Conservation (phyloP, 768 basidiomycete genomes). For the Boletus vermiculosoides region DNA sequence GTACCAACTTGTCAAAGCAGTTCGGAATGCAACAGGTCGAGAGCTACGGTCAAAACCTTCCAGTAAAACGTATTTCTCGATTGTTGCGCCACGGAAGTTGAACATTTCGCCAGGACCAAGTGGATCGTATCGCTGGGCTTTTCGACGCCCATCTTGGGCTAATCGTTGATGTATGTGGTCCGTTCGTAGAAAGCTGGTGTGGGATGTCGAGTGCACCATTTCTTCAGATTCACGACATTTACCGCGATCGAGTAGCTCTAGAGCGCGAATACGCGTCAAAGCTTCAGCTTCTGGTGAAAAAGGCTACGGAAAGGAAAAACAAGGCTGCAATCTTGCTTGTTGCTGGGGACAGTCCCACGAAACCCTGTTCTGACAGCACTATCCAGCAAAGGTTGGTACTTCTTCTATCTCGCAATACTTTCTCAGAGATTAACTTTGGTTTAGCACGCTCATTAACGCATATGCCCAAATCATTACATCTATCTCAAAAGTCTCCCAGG, state of each 20-base stretch:
- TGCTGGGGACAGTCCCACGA: conserved; percentile 67
- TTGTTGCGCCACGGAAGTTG: conserved; percentile 2
- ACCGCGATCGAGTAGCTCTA: conserved; percentile 59
- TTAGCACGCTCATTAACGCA: conserved; percentile 70
- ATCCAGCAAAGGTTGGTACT: conserved; percentile 53
- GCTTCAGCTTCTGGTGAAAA: conserved; percentile 62
- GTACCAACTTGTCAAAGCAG: background rate
- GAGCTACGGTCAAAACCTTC: conserved; percentile 53
- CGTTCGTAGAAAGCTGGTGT: background rate
- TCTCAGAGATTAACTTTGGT: conserved; percentile 15
- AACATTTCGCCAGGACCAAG: conserved; percentile 57
- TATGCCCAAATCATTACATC: conserved; percentile 67
- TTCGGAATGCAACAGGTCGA: conserved; percentile 18
- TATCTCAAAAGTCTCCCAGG: conserved; percentile 58
- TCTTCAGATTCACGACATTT: conserved; percentile 67
- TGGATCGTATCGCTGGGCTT: conserved; percentile 55
- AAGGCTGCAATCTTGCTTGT: conserved; percentile 55
- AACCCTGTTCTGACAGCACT: conserved; percentile 52
- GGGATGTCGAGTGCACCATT: background rate
- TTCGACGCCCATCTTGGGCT: conserved; percentile 67
- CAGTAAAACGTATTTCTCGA: conserved; percentile 38
- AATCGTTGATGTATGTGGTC: conserved; percentile 55
- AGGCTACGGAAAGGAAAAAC: conserved; percentile 67
- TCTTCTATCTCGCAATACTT: background rate
- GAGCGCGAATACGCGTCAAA: conserved; percentile 81